Conservation (phyloP, 768 basidiomycete species). For the Infundibulicybe gibba region DNA sequence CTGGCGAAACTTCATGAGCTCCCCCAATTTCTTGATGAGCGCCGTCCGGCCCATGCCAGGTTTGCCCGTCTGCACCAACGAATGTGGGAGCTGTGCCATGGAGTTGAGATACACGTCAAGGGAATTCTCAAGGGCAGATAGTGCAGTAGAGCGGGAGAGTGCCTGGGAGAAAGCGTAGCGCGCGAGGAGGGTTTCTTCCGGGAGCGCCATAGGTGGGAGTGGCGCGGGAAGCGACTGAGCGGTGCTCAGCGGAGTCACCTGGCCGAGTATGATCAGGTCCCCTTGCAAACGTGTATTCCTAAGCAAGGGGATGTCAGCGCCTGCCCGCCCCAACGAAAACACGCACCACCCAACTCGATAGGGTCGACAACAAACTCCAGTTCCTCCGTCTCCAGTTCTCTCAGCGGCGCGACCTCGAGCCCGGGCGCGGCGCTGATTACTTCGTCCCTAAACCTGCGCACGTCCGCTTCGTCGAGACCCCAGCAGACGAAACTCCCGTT, state of each 20-base stretch:
- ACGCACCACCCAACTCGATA: conserved; percentile 62
- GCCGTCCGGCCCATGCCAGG: conserved; percentile 78
- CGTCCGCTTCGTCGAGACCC: conserved; percentile 79
- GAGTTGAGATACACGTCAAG: conserved; percentile 82
- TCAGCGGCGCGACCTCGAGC: conserved; percentile 62
- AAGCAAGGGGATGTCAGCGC: conserved; percentile 8
- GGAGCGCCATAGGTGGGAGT: conserved; percentile 53
- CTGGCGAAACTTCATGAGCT: conserved; percentile 89
- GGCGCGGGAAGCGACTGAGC: conserved; percentile 38
- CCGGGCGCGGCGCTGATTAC: conserved; percentile 50
- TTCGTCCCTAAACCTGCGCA: conserved; percentile 59
- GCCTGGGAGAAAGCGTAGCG: conserved; percentile 93
- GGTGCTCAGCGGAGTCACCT: conserved; percentile 55
- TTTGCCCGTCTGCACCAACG: conserved; percentile 75
- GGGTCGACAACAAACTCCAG: conserved; percentile 92
- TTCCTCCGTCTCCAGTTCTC: conserved; percentile 80
- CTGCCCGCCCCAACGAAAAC: conserved; percentile 4
- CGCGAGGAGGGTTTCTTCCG: conserved; percentile 71
- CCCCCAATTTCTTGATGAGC: conserved; percentile 89
- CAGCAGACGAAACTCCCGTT: conserved; percentile 91
- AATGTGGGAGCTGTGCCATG: conserved; percentile 75
- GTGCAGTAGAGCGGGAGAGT: conserved; percentile 81
- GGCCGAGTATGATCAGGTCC: conserved; percentile 87
- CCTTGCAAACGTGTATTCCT: conserved; percentile 88
- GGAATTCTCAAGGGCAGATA: conserved; percentile 83